Base-by-base conservation (phyloP, 345 rosid genomes). In the Noccaea caerulescens region DNA sequence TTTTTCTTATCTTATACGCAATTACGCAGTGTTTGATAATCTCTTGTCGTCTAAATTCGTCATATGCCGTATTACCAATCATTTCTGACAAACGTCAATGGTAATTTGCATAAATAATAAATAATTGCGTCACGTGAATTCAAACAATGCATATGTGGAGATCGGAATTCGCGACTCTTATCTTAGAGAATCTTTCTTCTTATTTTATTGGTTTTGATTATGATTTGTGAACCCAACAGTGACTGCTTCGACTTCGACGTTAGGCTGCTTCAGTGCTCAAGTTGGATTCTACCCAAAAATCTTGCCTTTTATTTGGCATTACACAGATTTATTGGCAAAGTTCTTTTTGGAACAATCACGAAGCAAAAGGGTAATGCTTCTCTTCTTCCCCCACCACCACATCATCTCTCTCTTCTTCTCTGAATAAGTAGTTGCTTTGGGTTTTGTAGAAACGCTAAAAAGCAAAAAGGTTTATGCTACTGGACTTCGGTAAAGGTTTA, bases 171-270 rank as follows among this genome's bases (percentile, higher is more conserved):
- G 73, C 58, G n/a, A 60, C 34, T 62, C 69, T 60, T 51, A 68
- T 53, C 63, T 13, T 23, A 60, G 58, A 32, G 63, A 75, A 68
- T 68, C 45, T 45, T 59, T 5, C 43, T 27, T 52, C 12, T 43
- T 38, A 27, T 1, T 9, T 3, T 55, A 54, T 18, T 25, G n/a
- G 37, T 52, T 52, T 10, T 61, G 78, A 60, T 72, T 38, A 57
- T 43, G 46, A 47, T 65, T 51, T 50, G 71, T 66, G 71, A 68
- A 68, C 54, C 68, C 57, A 75, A 27, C 52, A 68, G 42, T 68
- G 65, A 68, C 69, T 36, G 44, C n/a, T 74, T 67, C 46, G 71
- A 50, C 30, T 25, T 58, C 49, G 50, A 44, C 66, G 72, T 63
- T 41, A 52, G 10, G 45, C 69, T 59, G 33, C 52, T 36, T 53